Evolutionary conservation across 2,329 filamentous ascomycete genomes (phyloP).

Genomic region (Fonsecaea pugnacius): DNA sequence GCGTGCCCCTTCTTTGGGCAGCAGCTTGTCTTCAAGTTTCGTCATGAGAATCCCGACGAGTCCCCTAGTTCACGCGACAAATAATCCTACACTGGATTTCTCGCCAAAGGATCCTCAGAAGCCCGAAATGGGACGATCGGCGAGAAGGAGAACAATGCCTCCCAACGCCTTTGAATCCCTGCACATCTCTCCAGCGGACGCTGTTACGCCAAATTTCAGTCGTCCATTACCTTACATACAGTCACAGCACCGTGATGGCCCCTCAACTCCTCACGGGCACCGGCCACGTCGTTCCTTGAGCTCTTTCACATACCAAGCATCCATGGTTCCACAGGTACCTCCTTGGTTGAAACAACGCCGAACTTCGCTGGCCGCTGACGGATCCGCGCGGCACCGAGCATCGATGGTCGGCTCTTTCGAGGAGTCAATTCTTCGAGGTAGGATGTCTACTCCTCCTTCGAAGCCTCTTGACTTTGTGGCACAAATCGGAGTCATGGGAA

Average conservation of each 20-base stretch:
- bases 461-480: slow-evolving; percentile 91
- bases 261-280: slow-evolving; percentile 54
- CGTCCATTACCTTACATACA: slow-evolving; percentile 42
- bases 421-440: slow-evolving; percentile 89
- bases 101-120: slow-evolving; percentile 54
- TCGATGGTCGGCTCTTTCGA: slow-evolving; percentile 98
- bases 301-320: slow-evolving; percentile 57
- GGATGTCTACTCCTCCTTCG: slow-evolving; percentile 96
- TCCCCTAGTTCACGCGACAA: slow-evolving; percentile 85
- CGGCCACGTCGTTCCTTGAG: slow-evolving; percentile 76
- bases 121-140: slow-evolving; percentile 38
- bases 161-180: slow-evolving; percentile 61
- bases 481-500: slow-evolving; percentile 90
- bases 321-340: slow-evolving; percentile 57
- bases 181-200: slow-evolving; percentile 47
- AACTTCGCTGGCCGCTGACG: slow-evolving; percentile 74
- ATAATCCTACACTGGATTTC: slow-evolving; percentile 76
- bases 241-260: slow-evolving; percentile 57
- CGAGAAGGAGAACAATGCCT: slow-evolving; percentile 73
- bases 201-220: slow-evolving; percentile 44
- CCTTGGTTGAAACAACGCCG: slow-evolving; percentile 60
- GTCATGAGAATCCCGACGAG: slow-evolving; percentile 87
- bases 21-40: slow-evolving; percentile 77
- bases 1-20: slow-evolving; percentile 66
- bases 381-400: slow-evolving; percentile 80